phyloP scores from a whole-genome alignment of 192 early-diverging fungal genomes.

The Backusella tarrabulga region DNA sequence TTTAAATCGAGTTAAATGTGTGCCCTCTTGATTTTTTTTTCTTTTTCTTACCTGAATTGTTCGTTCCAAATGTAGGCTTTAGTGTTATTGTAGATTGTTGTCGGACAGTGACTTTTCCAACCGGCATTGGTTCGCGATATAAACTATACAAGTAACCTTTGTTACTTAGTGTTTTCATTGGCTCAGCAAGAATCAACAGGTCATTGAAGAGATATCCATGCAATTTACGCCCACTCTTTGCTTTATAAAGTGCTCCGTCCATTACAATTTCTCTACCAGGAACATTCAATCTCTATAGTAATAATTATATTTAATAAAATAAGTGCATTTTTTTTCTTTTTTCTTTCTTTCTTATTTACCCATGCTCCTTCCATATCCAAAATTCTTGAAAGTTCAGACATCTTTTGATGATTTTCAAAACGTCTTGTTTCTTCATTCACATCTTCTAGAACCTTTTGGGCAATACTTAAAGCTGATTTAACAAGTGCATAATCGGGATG shows the following conservation, averaged over 20 bases:
- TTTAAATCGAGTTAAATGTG: neutral
- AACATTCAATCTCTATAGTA: conserved; percentile 53
- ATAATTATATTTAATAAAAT: neutral
- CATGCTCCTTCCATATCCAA: conserved; percentile 59
- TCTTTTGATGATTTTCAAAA: conserved; percentile 50
- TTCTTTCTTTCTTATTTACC: conserved; percentile 24
- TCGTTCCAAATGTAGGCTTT: conserved; percentile 17
- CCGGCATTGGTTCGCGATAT: conserved; percentile 41
- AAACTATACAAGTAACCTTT: conserved; percentile 42
- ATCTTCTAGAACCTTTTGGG: conserved; percentile 67
- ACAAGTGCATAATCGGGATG: conserved; percentile 81
- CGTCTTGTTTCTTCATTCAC: conserved; percentile 84
- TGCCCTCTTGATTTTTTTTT: neutral
- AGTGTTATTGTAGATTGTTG: conserved; percentile 17
- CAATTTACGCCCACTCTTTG: conserved; percentile 77
- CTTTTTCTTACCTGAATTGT: conserved; percentile 13
- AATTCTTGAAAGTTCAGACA: conserved; percentile 55
- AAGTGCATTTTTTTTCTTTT: neutral
- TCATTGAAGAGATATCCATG: conserved; percentile 75
- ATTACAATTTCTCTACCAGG: conserved; percentile 60
- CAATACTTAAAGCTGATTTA: conserved; percentile 60
- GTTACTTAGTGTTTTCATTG: conserved; percentile 32
- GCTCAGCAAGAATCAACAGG: conserved; percentile 62
- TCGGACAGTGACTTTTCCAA: conserved; percentile 14
- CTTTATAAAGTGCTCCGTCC: conserved; percentile 70